Evolutionary conservation across 305 asterid genomes (phyloP), one percentile per base, ranked within the genome.

Genomic region (Solanum chacoense): DNA sequence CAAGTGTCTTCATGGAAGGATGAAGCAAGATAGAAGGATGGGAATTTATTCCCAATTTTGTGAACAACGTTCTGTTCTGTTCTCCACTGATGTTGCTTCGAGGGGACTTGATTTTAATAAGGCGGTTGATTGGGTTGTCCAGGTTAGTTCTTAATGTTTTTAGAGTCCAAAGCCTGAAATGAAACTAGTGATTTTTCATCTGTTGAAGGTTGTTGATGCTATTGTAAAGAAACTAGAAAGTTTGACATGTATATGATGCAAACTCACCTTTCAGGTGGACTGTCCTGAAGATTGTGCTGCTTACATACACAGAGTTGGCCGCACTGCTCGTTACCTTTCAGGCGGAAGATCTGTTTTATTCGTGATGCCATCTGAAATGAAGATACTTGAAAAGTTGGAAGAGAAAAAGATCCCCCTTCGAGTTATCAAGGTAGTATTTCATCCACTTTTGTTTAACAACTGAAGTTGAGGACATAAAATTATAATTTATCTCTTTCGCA

Each of bases 111-210:
- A 98, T 93, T 98, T 98, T 91, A 95, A 94, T 84, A 94, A 95
- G 92, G 94, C 92, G 8, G 98, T 98, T 31, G 99, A 98, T 91
- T 98, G 99, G 99, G 99, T 98, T 93, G 98, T 98, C 91, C 99
- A 98, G 99, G 99, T 98, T 90, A 65, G 90, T 88, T 86, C 59
- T 86, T 88, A 32, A 38, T 37, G 28, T 74, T 74, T 87, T 76
- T 69, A 32, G 89, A 71, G n/a, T 35, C 14, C 7, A 72, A 34
- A 16, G 37, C 38, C 42, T 80, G 28, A 26, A 8, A 22, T 80
- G 75, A 26, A 59, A 32, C 11, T 72, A 24, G 32, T 81, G 63
- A 29, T 71, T 72, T 75, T 45, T 34, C 55, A 87, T 87, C 72
- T 9, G 4, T 50, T 55, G 45, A 32, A 50, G 63, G 42, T 28